Evolutionary conservation across 1,284 basidiomycete species (phyloP), one percentile per base, ranked within the genome.

Genomic region (Cryptococcus wingfieldii): DNA sequence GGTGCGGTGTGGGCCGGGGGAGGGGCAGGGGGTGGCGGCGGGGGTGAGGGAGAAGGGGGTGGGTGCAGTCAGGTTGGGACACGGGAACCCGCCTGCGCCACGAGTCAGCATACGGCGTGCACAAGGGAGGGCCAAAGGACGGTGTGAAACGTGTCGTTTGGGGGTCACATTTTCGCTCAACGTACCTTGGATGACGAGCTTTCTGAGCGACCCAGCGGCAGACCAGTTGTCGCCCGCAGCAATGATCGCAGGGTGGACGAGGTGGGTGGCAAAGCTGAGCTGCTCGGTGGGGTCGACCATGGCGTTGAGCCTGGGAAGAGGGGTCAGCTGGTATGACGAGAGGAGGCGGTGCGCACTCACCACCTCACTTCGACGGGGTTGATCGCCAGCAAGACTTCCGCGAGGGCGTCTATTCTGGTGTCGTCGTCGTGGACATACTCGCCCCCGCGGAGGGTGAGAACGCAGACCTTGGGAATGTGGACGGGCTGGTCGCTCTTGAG

Each of bases 211-310:
- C 5, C 65, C 68, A 27, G 55, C 53, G n/a, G 50, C 50, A 9
- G 62, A 60, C 71, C 71, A 74, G 14, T 52, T 39, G 16, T 67
- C 60, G 5, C 71, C 71, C 2, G 70, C 70, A 31, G 63, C 59
- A 52, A 71, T 69, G 61, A 74, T 64, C n/a, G 63, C 63, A 1
- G 66, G 66, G 54, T 72, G 70, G 7, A 74, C 69, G n/a, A 71
- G 59, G 39, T 69, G 67, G 31, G 67, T 70, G 5, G 70, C 61
- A 52, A 69, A 65, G 5, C 66, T 66, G 25, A 66, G 54, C 51
- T 66, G 64, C 49, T 71, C 68, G 16, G 50, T 55, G 0, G 66
- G 66, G 46, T 69, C 61, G 25, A 53, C 49, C 10, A 53, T 53
- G 1, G 69, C 68, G 43, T 69, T 68, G 37, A 69, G 51, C 68